Evolutionary conservation across 352 stramenopile species (phyloP), one percentile per base, ranked within the genome.

Genomic region (Globisporangium yorkense): DNA sequence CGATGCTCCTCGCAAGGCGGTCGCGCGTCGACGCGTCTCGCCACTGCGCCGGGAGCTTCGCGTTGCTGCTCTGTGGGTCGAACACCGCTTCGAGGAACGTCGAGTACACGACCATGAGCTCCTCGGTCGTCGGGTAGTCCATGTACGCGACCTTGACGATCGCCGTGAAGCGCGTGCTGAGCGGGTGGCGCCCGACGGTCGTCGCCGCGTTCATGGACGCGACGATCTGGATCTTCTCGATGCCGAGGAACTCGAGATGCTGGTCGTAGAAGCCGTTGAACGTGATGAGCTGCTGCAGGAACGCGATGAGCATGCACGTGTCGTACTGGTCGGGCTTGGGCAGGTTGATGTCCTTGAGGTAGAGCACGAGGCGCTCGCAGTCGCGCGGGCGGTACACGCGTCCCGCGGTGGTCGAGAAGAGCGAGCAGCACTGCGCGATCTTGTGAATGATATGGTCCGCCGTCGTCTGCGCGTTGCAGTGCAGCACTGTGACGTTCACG

Each of bases 281-380:
- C 0, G 94, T 98, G 56, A 98, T 74, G 21, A 98, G 66, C 66
- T 98, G 94, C 69, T 98, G 95, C 3, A 98, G 72, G 67, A 98
- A 98, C 5, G 94, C 92, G 29, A 98, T 97, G 21, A 98, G 77
- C 87, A 97, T 97, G 68, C 94, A 98, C 46, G 95, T 98, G 61
- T 97, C 88, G 67, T 98, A 98, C 67, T 93, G 81, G 59, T 98
- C 95, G 0, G 93, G 93, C 44, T 96, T 96, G 5, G 95, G 91
- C 51, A 98, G 66, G 61, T 98, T 98, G 63, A 98, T 98, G 58
- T 98, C 94, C 67, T 98, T 98, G 27, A 98, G 74, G 66, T 98
- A 98, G 1, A 98, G 70, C 31, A 98, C 92, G 0, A 98, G 76
- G 6, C 88, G 74, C 60, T 98, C 92, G 24, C 80, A 85, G 43